Base-by-base conservation (phyloP, 768 basidiomycete species). In the Mrakia gelida region DNA sequence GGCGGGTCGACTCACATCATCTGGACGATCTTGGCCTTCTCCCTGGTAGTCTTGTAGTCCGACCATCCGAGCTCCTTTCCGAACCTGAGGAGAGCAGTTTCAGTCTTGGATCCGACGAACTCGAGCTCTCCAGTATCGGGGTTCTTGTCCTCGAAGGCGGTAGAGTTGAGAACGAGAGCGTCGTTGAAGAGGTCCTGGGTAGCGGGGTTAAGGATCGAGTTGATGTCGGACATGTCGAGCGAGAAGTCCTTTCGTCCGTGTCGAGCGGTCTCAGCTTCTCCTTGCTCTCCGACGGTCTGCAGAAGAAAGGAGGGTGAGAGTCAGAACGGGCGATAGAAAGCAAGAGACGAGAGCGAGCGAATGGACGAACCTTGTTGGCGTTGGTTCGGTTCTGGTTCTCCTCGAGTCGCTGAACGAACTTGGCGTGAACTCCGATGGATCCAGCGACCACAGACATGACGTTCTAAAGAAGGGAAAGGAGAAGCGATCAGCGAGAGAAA, bases 361-460 rank as follows among this genome's bases (percentile, higher is more conserved):
- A 38, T 38, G 4, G 38, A 70, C 65, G 49, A 3, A 86, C 86
- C 54, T 90, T 89, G 79, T 89, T 88, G 13, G 90, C 91, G 81
- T 94, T 94, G 75, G 90, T 88, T 67, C 93, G 89, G 0, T 87
- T 84, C 45, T 87, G 86, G 83, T 95, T 93, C 67, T 92, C 89
- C 78, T 89, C 87, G 38, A 97, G 88, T 15, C 87, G 86, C 30
- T 89, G 89, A 21, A 95, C 96, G 80, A 98, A 98, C 85, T 98
- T 98, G 82, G 91, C 93, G 81, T 95, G 91, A 71, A 98, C 89
- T 34, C 97, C 97, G 71, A 98, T 86, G 16, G 94, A 95, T 56
- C 95, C 95, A 30, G 96, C 95, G 72, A 99, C 97, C 80, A 98
- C 93, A 15, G 91, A 90, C 97, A 99, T 99, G 81, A 86, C 86